Percentiles rank a stretch among this genome's conserved stretches.
phyloP scores from a whole-genome alignment of 73 alveolate genomes.

The Paramecium caudatum region DNA sequence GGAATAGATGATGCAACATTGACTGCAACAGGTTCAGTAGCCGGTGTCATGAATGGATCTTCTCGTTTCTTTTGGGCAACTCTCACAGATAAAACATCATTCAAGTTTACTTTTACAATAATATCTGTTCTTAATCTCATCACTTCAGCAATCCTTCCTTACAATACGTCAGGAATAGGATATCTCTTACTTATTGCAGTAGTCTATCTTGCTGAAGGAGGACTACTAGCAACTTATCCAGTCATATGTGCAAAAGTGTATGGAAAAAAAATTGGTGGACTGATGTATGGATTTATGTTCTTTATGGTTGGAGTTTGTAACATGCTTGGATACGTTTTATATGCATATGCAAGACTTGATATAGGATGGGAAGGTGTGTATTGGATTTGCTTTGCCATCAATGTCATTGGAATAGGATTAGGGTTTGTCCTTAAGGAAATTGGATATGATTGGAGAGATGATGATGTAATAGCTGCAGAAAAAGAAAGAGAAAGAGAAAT shows the following conservation, averaged over 20 bases:
- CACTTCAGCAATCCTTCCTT: conserved; percentile 21
- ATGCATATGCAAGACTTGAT: conserved; percentile 36
- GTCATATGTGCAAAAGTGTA: conserved; percentile 15
- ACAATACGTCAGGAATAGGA: conserved; percentile 35
- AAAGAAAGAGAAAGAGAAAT: conserved; percentile 17
- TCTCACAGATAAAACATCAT: conserved; percentile 46
- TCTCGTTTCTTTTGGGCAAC: conserved; percentile 68
- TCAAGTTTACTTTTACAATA: conserved; percentile 26
- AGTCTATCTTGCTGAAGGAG: conserved; percentile 43
- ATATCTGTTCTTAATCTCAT: conserved; percentile 14
- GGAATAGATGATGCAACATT: conserved; percentile 59
- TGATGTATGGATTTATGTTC: conserved; percentile 53
- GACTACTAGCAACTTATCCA: conserved; percentile 31
- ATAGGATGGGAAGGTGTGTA: conserved; percentile 48
- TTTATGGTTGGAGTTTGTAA: conserved; percentile 45
- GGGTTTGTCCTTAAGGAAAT: conserved; percentile 15
- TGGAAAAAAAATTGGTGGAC: conserved; percentile 33
- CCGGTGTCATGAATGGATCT: conserved; percentile 64
- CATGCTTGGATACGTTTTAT: conserved; percentile 42
- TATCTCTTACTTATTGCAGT: conserved; percentile 32
- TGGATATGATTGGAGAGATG: conserved; percentile 49
- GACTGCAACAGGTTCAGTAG: conserved; percentile 53
- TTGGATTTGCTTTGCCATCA: conserved; percentile 51
- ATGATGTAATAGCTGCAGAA: neutral
- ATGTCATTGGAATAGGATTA: neutral